phyloP scores from a whole-genome alignment of 345 rosid species.

The Acer saccharum region DNA sequence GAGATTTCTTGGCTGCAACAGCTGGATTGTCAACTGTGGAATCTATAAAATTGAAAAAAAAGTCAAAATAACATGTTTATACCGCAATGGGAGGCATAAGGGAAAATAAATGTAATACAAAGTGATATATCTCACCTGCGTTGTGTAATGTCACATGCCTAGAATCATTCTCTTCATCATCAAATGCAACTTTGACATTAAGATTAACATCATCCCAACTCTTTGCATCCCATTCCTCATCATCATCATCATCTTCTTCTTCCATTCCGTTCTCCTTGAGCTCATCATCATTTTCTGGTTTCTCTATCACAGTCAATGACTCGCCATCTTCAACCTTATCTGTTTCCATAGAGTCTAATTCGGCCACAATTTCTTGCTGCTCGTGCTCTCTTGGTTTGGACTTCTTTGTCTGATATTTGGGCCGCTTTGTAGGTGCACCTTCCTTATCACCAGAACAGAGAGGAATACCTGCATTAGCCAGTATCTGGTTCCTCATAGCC shows the following conservation, averaged over 20 bases:
- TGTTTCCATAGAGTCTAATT: conserved; percentile 43
- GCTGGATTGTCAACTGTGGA: conserved; percentile 10
- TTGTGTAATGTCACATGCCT: conserved; percentile 34
- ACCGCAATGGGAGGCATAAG: not conserved
- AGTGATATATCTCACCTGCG: conserved; percentile 41
- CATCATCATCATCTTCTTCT: conserved; percentile 63
- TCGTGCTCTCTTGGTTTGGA: conserved; percentile 51
- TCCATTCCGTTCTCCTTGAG: conserved; percentile 57
- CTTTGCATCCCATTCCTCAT: conserved; percentile 94
- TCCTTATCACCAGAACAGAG: conserved; percentile 52
- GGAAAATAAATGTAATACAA: not conserved
- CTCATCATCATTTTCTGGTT: conserved; percentile 45
- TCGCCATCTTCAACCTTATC: conserved; percentile 54
- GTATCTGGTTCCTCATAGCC: conserved; percentile 83
- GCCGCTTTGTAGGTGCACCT: conserved; percentile 63
- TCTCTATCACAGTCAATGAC: conserved; percentile 40
- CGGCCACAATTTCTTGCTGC: conserved; percentile 35
- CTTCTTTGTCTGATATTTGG: conserved; percentile 78
- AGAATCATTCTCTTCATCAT: conserved; percentile 83
- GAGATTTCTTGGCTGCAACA: conserved; percentile 27
- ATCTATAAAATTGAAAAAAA: conserved; percentile 8
- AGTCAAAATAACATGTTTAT: conserved; percentile 12
- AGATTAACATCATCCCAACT: conserved; percentile 92
- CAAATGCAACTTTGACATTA: conserved; percentile 77
- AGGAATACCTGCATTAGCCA: conserved; percentile 53